Conservation (phyloP, 163 green algal genomes). For the Scenedesmus sp. region DNA sequence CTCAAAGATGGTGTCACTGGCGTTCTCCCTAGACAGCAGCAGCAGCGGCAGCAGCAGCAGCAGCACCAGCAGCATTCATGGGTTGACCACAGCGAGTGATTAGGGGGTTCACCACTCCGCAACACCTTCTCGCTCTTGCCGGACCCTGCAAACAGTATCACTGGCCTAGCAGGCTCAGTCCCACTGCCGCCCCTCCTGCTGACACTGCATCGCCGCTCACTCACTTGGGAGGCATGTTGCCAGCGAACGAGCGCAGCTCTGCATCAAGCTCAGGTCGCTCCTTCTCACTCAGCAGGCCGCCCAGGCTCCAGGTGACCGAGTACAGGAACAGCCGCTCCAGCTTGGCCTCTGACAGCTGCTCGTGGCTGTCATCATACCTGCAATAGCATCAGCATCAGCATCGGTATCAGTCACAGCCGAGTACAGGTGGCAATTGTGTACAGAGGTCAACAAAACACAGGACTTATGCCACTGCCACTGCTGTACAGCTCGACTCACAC, state of each 20-base stretch:
- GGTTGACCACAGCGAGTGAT: background rate
- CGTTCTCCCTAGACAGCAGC: conserved; percentile 48
- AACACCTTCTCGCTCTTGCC: background rate
- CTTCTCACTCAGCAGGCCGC: conserved; percentile 84
- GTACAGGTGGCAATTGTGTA: background rate
- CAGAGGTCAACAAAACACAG: no score
- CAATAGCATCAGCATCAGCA: background rate
- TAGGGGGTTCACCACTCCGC: background rate
- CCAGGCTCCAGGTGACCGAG: conserved; percentile 89
- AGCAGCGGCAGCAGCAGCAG: conserved; percentile 21
- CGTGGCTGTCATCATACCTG: conserved; percentile 52
- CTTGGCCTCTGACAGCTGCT: conserved; percentile 41
- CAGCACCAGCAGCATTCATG: background rate
- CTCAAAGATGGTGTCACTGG: conserved; percentile 90
- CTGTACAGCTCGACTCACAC: background rate
- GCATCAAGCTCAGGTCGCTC: conserved; percentile 85
- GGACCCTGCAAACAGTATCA: no score
- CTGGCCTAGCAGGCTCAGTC: background rate
- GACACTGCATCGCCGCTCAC: background rate
- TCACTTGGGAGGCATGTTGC: conserved; percentile 53
- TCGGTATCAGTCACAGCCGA: background rate
- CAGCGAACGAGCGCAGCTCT: conserved; percentile 74
- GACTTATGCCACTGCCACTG: no score
- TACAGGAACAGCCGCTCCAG: conserved; percentile 93
- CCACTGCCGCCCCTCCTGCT: background rate